Percentiles rank a stretch among this genome's conserved stretches.
Conservation (phyloP, 495 filamentous ascomycete genomes). For the Aspergillus avenaceus region DNA sequence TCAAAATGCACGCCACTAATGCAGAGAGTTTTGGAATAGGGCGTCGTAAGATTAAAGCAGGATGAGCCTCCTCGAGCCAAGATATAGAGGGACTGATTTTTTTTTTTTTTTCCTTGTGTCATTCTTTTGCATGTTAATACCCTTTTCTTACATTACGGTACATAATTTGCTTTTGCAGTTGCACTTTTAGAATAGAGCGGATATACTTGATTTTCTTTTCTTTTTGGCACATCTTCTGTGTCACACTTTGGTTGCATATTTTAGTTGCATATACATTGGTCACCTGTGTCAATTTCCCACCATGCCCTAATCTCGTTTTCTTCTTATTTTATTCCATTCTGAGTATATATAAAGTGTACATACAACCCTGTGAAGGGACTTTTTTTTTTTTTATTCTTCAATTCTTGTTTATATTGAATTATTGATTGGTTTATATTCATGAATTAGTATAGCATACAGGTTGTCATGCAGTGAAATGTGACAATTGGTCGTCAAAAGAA, state of each 20-base stretch:
- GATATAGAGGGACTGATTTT: constrained; percentile 23
- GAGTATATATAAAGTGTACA: neutral
- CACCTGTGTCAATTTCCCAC: neutral
- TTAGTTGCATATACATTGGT: neutral
- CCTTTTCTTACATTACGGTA: neutral
- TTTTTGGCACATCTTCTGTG: neutral
- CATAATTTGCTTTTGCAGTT: neutral
- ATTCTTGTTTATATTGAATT: neutral
- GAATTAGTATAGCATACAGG: neutral
- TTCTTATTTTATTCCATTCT: neutral
- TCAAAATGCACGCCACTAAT: neutral
- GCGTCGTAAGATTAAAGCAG: constrained; percentile 44
- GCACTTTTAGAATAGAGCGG: neutral
- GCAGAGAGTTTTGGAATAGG: constrained; percentile 24
- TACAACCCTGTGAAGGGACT: neutral
- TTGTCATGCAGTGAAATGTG: neutral
- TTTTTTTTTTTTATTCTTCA: neutral
- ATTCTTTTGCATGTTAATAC: too few species aligned
- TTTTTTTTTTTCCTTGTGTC: neutral
- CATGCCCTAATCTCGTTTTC: neutral
- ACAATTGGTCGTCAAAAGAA: neutral
- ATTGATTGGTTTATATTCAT: neutral
- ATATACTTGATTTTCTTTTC: neutral
- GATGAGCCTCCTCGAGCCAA: constrained; percentile 37
- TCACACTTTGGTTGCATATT: too few species aligned